Evolutionary conservation across 768 basidiomycete species (phyloP).

Genomic region (Pleurotus giganteus): DNA sequence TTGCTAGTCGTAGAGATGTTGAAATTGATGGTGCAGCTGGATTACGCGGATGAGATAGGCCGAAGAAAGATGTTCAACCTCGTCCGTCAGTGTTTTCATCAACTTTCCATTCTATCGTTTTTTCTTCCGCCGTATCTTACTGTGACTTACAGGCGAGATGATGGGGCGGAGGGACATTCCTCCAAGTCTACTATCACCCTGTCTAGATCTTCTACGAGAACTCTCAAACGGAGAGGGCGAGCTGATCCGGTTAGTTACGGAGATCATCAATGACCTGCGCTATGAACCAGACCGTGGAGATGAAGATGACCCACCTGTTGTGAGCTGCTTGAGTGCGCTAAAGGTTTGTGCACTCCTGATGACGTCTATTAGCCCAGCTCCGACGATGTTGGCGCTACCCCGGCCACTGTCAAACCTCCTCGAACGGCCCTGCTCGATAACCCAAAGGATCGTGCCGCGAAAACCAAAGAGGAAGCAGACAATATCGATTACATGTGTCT

Average conservation of each 20-base stretch:
- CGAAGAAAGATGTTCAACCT: constrained; percentile 84
- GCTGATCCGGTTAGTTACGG: constrained; percentile 84
- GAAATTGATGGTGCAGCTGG: constrained; percentile 71
- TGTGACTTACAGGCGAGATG: constrained; percentile 63
- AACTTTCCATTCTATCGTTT: neutral
- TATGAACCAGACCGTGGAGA: constrained; percentile 42
- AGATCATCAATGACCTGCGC: constrained; percentile 80
- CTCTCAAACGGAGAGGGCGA: constrained; percentile 77
- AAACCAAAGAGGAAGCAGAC: constrained; percentile 58
- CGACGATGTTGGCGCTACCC: constrained; percentile 25
- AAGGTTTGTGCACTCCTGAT: neutral
- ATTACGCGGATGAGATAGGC: constrained; percentile 92
- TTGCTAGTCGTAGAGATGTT: constrained; percentile 83
- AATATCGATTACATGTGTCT: constrained; percentile 74
- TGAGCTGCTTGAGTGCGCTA: constrained; percentile 11
- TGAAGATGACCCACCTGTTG: constrained; percentile 34
- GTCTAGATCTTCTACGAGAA: constrained; percentile 79
- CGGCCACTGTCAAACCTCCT: constrained; percentile 20
- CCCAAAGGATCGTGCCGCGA: constrained; percentile 47
- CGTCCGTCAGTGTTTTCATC: constrained; percentile 56
- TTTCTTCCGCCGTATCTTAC: constrained; percentile 2
- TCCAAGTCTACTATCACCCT: constrained; percentile 62
- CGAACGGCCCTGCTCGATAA: constrained; percentile 22
- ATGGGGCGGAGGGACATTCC: constrained; percentile 70
- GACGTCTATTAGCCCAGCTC: constrained; percentile 13